Percentiles rank a stretch among this genome's conserved stretches.
Conservation (phyloP, 2,329 filamentous ascomycete species). For the Arthrobotrys entomopaga region DNA sequence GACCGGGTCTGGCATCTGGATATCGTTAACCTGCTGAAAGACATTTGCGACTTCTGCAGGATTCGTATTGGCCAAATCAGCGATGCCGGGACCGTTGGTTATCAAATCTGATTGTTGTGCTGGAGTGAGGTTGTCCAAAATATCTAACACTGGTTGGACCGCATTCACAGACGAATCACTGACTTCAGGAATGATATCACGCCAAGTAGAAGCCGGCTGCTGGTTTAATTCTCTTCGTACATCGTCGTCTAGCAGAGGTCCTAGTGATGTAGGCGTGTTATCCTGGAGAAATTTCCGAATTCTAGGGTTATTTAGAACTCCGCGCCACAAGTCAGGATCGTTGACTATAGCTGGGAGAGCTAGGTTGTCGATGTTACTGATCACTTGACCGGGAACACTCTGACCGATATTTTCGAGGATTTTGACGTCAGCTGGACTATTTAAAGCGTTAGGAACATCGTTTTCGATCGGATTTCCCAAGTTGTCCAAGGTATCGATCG, state of each 20-base stretch:
- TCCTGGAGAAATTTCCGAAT: conserved; percentile 27
- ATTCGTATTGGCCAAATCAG: conserved; percentile 3
- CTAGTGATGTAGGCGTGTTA: conserved; percentile 19
- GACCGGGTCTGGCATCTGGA: conserved; percentile 2
- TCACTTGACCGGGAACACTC: conserved; percentile 1
- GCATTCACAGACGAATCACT: conserved; percentile 10
- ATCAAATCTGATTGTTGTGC: conserved; percentile 9
- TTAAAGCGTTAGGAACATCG: neutral
- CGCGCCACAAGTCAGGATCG: conserved; percentile 28
- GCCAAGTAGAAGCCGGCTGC: conserved; percentile 9
- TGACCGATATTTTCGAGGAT: conserved; percentile 25
- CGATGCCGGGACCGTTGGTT: conserved; percentile 28
- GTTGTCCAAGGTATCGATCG: conserved; percentile 14
- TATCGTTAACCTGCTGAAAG: conserved; percentile 23
- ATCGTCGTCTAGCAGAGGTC: conserved; percentile 19
- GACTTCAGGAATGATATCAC: conserved; percentile 11
- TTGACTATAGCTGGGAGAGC: conserved; percentile 23
- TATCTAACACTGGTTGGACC: conserved; percentile 4
- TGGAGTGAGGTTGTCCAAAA: conserved; percentile 17
- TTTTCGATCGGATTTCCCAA: conserved; percentile 4
- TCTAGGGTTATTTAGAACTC: conserved; percentile 23
- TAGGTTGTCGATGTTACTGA: conserved; percentile 8
- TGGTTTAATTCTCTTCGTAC: conserved; percentile 1
- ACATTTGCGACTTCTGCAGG: conserved; percentile 15
- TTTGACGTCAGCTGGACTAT: neutral